Evolutionary conservation across 495 filamentous ascomycete species (phyloP).

Genomic region (Hyphodiscus hymeniophilus): DNA sequence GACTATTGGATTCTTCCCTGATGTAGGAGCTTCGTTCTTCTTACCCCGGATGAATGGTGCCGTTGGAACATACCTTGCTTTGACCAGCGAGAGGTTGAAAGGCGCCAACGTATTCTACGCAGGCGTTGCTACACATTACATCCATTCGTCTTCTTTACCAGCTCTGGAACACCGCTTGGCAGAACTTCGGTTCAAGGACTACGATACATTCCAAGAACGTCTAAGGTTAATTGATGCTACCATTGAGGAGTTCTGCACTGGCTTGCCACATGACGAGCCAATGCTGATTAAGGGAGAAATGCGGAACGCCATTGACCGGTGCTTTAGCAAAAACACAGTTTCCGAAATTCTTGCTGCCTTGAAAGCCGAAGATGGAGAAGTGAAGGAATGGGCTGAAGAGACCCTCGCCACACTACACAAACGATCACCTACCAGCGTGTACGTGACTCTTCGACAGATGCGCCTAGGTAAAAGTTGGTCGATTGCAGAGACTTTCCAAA

Average conservation of each 20-base stretch:
- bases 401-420: constrained; percentile 61
- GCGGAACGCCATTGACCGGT: constrained; percentile 75
- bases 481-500: constrained; percentile 73
- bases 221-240: constrained; percentile 69
- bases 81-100: constrained; percentile 73
- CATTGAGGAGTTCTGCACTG: constrained; percentile 83
- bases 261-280: constrained; percentile 62
- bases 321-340: constrained; percentile 59
- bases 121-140: constrained; percentile 87
- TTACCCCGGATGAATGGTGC: constrained; percentile 78
- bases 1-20: constrained; percentile 94
- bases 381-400: constrained; percentile 58
- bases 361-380: constrained; percentile 39
- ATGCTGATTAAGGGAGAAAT: constrained; percentile 54
- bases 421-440: constrained; percentile 76
- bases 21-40: constrained; percentile 94
- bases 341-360: constrained; percentile 64
- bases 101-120: constrained; percentile 78
- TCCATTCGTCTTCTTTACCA: constrained; percentile 78
- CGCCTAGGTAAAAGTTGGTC: constrained; percentile 63
- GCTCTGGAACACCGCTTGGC: constrained; percentile 76
- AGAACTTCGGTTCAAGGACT: constrained; percentile 80
- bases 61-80: constrained; percentile 80
- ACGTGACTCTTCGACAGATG: constrained; percentile 75
- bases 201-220: constrained; percentile 49